Conservation (phyloP, 2,329 filamentous ascomycete genomes). For the Acrocalymma vagum region DNA sequence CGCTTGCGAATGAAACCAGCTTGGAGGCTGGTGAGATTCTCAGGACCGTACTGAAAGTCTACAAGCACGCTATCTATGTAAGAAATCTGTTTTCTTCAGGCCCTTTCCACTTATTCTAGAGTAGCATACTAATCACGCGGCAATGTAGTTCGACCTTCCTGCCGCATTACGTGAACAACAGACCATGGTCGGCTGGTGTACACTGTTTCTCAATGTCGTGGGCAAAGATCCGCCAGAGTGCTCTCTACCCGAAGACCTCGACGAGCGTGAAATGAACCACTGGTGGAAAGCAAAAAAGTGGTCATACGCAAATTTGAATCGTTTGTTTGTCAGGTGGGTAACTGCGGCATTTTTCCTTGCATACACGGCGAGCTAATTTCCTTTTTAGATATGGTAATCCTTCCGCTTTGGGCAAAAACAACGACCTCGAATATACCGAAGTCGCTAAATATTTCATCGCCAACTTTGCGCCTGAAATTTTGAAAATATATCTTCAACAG, state of each 20-base stretch:
- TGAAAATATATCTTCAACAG: slow-evolving; percentile 92
- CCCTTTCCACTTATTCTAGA: no score
- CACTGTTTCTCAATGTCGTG: slow-evolving; percentile 89
- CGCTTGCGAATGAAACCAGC: slow-evolving; percentile 88
- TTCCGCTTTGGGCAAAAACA: slow-evolving; percentile 74
- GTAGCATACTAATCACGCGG: no score
- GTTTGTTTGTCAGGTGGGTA: slow-evolving; percentile 85
- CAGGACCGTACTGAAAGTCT: slow-evolving; percentile 92
- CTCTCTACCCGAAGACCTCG: slow-evolving; percentile 79
- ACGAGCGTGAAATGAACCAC: slow-evolving; percentile 90
- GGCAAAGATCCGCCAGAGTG: slow-evolving; percentile 82
- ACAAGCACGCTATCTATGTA: slow-evolving; percentile 98
- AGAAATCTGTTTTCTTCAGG: no score
- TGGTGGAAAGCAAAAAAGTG: slow-evolving; percentile 99
- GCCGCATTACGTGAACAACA: slow-evolving; percentile 79
- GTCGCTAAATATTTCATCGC: slow-evolving; percentile 92
- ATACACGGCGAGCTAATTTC: slow-evolving; percentile 21
- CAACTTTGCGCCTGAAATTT: slow-evolving; percentile 92
- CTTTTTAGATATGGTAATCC: slow-evolving; percentile 88
- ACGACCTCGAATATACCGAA: slow-evolving; percentile 77
- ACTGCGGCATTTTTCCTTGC: background rate
- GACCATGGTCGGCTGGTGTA: slow-evolving; percentile 93
- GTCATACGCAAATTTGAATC: slow-evolving; percentile 97
- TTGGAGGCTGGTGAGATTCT: slow-evolving; percentile 97
- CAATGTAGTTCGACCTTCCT: slow-evolving; percentile 82